Evolutionary conservation across 768 basidiomycete genomes (phyloP).

Genomic region (Podaxis carcinomalis): DNA sequence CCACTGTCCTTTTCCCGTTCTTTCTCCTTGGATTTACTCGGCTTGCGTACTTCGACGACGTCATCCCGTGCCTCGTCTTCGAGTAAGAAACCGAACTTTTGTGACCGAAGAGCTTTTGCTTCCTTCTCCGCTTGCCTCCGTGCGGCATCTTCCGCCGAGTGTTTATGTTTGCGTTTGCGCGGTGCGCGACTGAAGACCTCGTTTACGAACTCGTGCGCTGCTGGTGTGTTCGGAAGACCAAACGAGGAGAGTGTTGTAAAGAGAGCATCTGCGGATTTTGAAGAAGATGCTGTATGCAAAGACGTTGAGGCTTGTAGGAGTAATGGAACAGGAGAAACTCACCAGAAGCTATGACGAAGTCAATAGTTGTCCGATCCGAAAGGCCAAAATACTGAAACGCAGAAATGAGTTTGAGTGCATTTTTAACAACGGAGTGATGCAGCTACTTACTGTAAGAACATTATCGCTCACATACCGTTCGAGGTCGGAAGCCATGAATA

Average conservation of each 20-base stretch:
- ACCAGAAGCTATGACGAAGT: slow-evolving; percentile 88
- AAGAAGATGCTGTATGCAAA: slow-evolving; percentile 59
- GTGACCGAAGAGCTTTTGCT: slow-evolving; percentile 59
- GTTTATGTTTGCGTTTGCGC: slow-evolving; percentile 71
- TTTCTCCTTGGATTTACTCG: slow-evolving; percentile 31
- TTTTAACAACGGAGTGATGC: not conserved
- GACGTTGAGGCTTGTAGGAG: not conserved
- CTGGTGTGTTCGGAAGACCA: slow-evolving; percentile 79
- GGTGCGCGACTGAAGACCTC: slow-evolving; percentile 78
- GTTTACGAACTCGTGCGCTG: slow-evolving; percentile 73
- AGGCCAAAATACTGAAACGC: slow-evolving; percentile 68
- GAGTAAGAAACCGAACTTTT: slow-evolving; percentile 78
- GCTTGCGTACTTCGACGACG: slow-evolving; percentile 38
- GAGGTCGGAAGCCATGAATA: slow-evolving; percentile 27
- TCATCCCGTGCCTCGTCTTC: slow-evolving; percentile 47
- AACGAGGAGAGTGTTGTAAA: slow-evolving; percentile 70
- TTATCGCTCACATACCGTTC: slow-evolving; percentile 78
- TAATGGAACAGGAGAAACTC: slow-evolving; percentile 14
- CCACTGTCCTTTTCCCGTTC: slow-evolving; percentile 28
- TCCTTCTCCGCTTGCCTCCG: slow-evolving; percentile 75
- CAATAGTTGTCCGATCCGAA: slow-evolving; percentile 78
- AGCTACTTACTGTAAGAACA: slow-evolving; percentile 52
- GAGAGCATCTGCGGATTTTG: slow-evolving; percentile 77
- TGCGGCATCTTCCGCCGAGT: slow-evolving; percentile 34
- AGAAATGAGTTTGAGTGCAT: not conserved